Percentiles rank a stretch among this genome's conserved stretches.
Evolutionary conservation across 2,329 filamentous ascomycete genomes (phyloP).

Genomic region (Cercospora zeina): DNA sequence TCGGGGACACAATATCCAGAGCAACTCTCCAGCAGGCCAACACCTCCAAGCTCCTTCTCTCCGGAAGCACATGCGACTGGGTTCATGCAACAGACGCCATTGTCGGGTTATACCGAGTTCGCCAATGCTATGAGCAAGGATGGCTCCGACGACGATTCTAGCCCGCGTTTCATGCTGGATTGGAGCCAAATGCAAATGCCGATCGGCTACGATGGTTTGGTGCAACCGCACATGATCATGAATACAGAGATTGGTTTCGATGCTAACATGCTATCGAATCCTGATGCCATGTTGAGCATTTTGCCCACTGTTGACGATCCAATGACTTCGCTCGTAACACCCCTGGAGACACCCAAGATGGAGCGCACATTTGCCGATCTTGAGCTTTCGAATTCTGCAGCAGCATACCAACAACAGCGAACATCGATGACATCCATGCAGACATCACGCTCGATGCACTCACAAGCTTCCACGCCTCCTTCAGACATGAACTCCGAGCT

Average conservation of each 20-base stretch:
- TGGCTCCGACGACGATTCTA: constrained; percentile 46
- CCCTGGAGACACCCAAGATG: constrained; percentile 50
- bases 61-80: constrained; percentile 30
- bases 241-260: constrained; percentile 50
- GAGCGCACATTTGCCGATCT: constrained; percentile 51
- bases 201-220: constrained; percentile 47
- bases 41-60: constrained; percentile 32
- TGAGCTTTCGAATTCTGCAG: constrained; percentile 47
- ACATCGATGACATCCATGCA: constrained; percentile 38
- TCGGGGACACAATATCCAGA: constrained; percentile 46
- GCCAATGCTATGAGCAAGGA: constrained; percentile 41
- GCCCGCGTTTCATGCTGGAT: constrained; percentile 52
- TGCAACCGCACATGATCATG: constrained; percentile 49
- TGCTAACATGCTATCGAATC: constrained; percentile 43
- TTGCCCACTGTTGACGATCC: constrained; percentile 46
- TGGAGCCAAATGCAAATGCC: constrained; percentile 52
- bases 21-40: constrained; percentile 42
- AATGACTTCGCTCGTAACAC: constrained; percentile 48
- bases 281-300: constrained; percentile 48
- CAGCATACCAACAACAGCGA: constrained; percentile 47
- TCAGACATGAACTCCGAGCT: constrained; percentile 42
- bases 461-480: constrained; percentile 20
- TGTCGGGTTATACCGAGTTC: constrained; percentile 52
- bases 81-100: constrained; percentile 48
- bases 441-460: constrained; percentile 26